phyloP scores from a whole-genome alignment of 768 basidiomycete genomes.

The Leccinum rimulosum region DNA sequence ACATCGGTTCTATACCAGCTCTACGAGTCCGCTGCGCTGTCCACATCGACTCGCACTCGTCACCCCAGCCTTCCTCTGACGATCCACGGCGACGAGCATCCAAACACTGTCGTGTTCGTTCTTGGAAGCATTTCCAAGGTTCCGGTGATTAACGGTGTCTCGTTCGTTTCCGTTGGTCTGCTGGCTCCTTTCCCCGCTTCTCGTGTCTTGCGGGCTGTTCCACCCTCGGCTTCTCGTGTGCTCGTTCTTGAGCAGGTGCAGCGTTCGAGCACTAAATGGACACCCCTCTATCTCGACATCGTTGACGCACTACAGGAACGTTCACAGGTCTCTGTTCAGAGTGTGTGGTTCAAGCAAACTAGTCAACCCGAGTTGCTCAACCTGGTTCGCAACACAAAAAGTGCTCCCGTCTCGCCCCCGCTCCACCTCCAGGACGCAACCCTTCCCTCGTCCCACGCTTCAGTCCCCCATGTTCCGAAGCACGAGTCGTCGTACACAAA shows the following conservation, averaged over 20 bases:
- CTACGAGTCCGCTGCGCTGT: conserved; percentile 67
- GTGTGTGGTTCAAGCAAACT: conserved; percentile 54
- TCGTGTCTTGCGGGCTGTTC: conserved; percentile 56
- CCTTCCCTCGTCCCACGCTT: conserved; percentile 21
- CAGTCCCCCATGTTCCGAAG: conserved; percentile 69
- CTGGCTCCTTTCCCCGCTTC: conserved; percentile 65
- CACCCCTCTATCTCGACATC: conserved; percentile 82
- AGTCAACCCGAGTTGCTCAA: conserved; percentile 45
- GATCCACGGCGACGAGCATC: conserved; percentile 49
- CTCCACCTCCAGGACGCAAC: conserved; percentile 48
- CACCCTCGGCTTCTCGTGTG: conserved; percentile 60
- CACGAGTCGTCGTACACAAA: conserved; percentile 92
- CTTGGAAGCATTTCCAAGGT: conserved; percentile 53
- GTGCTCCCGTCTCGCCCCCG: conserved; percentile 38
- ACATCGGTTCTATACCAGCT: conserved; percentile 36
- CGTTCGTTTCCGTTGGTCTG: conserved; percentile 63
- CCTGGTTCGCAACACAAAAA: conserved; percentile 45
- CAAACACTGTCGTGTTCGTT: conserved; percentile 68
- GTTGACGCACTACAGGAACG: conserved; percentile 67
- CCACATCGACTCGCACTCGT: conserved; percentile 60
- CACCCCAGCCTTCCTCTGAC: conserved; percentile 58
- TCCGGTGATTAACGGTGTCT: conserved; percentile 52
- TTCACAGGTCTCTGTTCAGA: conserved; percentile 54
- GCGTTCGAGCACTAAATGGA: conserved; percentile 80
- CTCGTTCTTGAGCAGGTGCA: conserved; percentile 81